A percentile compares a stretch with the other conserved stretches of the same genome.
phyloP scores from a whole-genome alignment of 2,329 filamentous ascomycete genomes.

The Claviceps sp. region DNA sequence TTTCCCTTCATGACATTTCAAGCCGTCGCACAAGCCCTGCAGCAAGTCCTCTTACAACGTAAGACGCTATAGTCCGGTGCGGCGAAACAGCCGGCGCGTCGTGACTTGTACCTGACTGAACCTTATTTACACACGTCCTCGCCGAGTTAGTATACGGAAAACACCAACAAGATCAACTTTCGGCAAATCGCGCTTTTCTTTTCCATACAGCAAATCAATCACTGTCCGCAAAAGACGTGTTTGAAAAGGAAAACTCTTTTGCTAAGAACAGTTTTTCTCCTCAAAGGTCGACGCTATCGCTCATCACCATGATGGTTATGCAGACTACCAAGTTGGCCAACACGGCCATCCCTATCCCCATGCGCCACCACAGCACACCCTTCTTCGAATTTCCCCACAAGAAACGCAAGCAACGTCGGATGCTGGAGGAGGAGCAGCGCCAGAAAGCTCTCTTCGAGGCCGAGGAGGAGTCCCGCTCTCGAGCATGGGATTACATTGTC shows the following conservation, averaged over 20 bases:
- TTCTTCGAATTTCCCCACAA: conserved; percentile 13
- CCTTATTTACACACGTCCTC: too few relatives aligned
- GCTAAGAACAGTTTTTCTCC: not conserved
- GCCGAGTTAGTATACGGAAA: too few relatives aligned
- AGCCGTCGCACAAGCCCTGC: too few relatives aligned
- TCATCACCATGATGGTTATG: conserved; percentile 1
- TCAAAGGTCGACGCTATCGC: not conserved
- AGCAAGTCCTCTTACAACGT: too few relatives aligned
- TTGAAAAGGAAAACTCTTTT: not conserved
- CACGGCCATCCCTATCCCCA: conserved; percentile 3
- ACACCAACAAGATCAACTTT: too few relatives aligned
- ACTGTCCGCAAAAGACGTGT: too few relatives aligned
- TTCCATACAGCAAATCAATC: too few relatives aligned
- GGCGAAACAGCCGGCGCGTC: not conserved
- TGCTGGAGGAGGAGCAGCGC: conserved; percentile 9
- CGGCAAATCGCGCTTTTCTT: too few relatives aligned
- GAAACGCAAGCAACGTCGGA: conserved; percentile 10
- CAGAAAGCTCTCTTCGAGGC: conserved; percentile 16
- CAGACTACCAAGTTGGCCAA: conserved; percentile 5
- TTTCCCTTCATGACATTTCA: too few relatives aligned
- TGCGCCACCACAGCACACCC: conserved; percentile 5
- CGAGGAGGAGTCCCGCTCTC: conserved; percentile 16
- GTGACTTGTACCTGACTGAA: not conserved
- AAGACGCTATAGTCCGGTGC: not conserved
- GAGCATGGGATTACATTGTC: conserved; percentile 19